These are phyloP conservation scores for Anaeromyces robustus DNA, from an alignment of 192 early-diverging fungal species.

Conservation along the genomic window DNA sequence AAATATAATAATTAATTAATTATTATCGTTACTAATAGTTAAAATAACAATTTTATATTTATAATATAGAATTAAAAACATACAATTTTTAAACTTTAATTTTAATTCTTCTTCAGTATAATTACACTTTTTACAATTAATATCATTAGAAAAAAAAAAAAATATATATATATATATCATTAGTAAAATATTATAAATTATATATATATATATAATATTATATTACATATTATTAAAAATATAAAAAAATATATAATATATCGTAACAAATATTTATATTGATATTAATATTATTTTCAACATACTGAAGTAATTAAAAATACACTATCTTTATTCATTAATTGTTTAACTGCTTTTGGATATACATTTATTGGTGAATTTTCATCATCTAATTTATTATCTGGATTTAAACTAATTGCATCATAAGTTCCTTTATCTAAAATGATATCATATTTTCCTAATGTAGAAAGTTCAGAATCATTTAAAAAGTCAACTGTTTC, in stretches of 20 bases:
- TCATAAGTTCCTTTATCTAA: conserved; percentile 93
- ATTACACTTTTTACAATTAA: conserved; percentile 64
- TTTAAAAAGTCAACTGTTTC: conserved; percentile 18
- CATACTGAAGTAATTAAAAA: conserved; percentile 62
- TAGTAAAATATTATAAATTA: too few species aligned
- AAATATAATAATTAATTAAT: not conserved
- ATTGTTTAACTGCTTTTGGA: conserved; percentile 31
- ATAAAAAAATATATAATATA: too few species aligned
- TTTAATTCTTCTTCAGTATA: conserved; percentile 82
- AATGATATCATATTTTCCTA: conserved; percentile 38
- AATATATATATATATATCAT: too few species aligned
- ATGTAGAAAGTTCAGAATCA: conserved; percentile 10
- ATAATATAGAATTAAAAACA: not conserved
- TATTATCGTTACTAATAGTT: too few species aligned
- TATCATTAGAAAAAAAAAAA: too few species aligned
- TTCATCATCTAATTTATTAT: conserved; percentile 12
- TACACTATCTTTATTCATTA: conserved; percentile 49
- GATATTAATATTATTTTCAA: not conserved
- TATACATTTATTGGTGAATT: conserved; percentile 17
- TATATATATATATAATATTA: too few species aligned
- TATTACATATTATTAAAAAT: too few species aligned
- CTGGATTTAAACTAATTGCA: conserved; percentile 62
- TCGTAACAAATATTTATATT: too few species aligned
- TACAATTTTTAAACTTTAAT: conserved; percentile 36
- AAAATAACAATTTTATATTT: too few species aligned